Conservation (phyloP, 2,329 filamentous ascomycete species). For the Camptophora hylomeconis region DNA sequence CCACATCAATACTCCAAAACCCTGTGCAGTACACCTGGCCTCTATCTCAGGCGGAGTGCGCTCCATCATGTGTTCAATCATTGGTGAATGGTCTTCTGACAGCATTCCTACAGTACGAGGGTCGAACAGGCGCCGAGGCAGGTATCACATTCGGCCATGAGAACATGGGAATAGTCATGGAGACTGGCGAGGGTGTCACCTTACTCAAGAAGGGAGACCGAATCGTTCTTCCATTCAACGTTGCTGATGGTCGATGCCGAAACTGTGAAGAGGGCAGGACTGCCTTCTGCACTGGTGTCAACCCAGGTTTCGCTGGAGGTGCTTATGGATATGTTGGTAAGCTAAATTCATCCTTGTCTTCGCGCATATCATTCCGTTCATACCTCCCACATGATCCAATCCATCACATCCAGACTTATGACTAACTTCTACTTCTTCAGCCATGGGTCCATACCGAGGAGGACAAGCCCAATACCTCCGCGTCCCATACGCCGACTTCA, state of each 20-base stretch:
- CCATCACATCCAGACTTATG: conserved; percentile 11
- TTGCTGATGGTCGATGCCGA: conserved; percentile 48
- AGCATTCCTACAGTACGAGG: conserved; percentile 55
- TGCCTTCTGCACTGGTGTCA: conserved; percentile 53
- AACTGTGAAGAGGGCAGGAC: conserved; percentile 54
- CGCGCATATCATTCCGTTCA: no score
- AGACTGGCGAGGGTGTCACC: conserved; percentile 46
- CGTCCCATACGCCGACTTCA: conserved; percentile 56
- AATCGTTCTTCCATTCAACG: conserved; percentile 54
- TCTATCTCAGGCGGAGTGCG: no score
- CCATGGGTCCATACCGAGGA: conserved; percentile 32
- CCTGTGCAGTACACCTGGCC: no score
- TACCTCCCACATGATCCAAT: conserved; percentile 45
- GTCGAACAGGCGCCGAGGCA: conserved; percentile 47
- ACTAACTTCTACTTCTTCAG: neutral
- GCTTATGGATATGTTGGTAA: conserved; percentile 51
- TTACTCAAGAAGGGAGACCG: conserved; percentile 50
- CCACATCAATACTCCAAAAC: no score
- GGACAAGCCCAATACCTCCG: conserved; percentile 52
- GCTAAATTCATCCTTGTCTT: no score
- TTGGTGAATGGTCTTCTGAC: conserved; percentile 17
- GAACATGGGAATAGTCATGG: conserved; percentile 46
- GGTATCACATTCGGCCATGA: conserved; percentile 53
- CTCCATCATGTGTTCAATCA: no score
- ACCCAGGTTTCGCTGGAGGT: conserved; percentile 46